Percentiles rank a stretch among this genome's conserved stretches.
Conservation (phyloP, 1,284 basidiomycete genomes). For the Ceratorhiza oryzae-sativae region DNA sequence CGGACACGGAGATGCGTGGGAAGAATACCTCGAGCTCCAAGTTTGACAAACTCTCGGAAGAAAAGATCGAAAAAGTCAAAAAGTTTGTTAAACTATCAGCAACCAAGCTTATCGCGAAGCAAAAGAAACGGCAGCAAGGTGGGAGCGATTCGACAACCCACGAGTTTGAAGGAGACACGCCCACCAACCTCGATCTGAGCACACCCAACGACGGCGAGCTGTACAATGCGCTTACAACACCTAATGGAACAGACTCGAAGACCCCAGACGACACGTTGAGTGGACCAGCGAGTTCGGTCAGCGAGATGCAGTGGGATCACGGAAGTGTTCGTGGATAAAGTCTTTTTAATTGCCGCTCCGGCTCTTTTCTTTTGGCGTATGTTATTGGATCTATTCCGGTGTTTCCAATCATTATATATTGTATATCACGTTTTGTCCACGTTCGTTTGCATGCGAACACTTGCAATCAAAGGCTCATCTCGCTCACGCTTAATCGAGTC, state of each 20-base stretch:
- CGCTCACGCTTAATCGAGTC: background rate
- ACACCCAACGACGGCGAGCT: constrained; percentile 21
- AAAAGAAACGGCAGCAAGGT: constrained; percentile 19
- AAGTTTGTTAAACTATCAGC: constrained; percentile 73
- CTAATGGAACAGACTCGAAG: constrained; percentile 18
- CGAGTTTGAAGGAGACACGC: constrained; percentile 13
- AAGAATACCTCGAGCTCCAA: constrained; percentile 80
- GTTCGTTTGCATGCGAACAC: background rate
- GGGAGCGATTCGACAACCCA: constrained; percentile 16
- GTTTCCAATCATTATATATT: constrained; percentile 8
- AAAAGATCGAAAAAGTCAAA: constrained; percentile 91
- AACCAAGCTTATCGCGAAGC: constrained; percentile 24
- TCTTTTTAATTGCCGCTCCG: background rate
- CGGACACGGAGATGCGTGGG: constrained; percentile 75
- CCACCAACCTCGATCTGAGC: constrained; percentile 10
- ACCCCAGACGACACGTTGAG: background rate
- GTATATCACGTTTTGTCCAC: constrained; percentile 1
- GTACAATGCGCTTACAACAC: constrained; percentile 28
- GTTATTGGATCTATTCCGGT: constrained; percentile 36
- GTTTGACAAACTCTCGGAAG: constrained; percentile 80
- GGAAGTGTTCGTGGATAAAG: constrained; percentile 16
- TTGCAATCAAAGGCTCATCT: background rate
- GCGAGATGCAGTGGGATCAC: constrained; percentile 27
- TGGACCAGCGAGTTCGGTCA: constrained; percentile 13
- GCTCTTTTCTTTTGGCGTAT: constrained; percentile 4